Evolutionary conservation across 768 basidiomycete genomes (phyloP).

Genomic region (Pisolithus orientalis): DNA sequence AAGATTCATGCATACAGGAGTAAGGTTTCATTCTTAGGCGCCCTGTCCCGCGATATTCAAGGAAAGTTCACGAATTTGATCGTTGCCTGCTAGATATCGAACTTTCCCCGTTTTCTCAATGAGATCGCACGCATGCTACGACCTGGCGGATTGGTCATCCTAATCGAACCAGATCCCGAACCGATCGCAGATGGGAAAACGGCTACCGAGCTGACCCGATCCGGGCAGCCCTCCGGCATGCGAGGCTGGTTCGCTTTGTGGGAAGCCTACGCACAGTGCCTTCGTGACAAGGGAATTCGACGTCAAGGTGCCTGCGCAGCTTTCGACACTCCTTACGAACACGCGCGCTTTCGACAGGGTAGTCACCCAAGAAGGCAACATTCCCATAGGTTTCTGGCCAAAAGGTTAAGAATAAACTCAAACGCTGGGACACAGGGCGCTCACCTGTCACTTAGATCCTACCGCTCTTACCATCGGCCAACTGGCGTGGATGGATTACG

Average conservation of each 20-base stretch:
- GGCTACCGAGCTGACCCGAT: constrained; percentile 29
- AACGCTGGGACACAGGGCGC: constrained; percentile 5
- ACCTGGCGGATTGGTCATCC: constrained; percentile 62
- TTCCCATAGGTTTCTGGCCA: constrained; percentile 69
- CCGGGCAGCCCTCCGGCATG: constrained; percentile 31
- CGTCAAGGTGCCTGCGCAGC: constrained; percentile 48
- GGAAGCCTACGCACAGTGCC: constrained; percentile 54
- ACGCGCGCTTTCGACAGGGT: constrained; percentile 53
- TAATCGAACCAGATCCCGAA: constrained; percentile 55
- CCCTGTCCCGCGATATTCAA: constrained; percentile 5
- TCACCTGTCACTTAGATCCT: constrained; percentile 36
- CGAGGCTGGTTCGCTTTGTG: constrained; percentile 61
- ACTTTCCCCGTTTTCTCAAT: constrained; percentile 54
- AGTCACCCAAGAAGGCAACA: constrained; percentile 47
- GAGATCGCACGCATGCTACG: constrained; percentile 63
- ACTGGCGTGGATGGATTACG: constrained; percentile 69
- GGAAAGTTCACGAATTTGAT: constrained; percentile 5
- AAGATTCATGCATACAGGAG: constrained; percentile 61
- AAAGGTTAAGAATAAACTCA: constrained; percentile 35
- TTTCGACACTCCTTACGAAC: constrained; percentile 42
- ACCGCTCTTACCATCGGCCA: constrained; percentile 59
- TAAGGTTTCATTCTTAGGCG: constrained; percentile 28
- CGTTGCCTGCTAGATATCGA: constrained; percentile 40
- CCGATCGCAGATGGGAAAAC: constrained; percentile 44
- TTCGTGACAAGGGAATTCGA: constrained; percentile 53